A percentile compares a stretch with the other conserved stretches of the same genome.
Evolutionary conservation across 208 protist genomes (phyloP).

Genomic region (Lotmaria passim): DNA sequence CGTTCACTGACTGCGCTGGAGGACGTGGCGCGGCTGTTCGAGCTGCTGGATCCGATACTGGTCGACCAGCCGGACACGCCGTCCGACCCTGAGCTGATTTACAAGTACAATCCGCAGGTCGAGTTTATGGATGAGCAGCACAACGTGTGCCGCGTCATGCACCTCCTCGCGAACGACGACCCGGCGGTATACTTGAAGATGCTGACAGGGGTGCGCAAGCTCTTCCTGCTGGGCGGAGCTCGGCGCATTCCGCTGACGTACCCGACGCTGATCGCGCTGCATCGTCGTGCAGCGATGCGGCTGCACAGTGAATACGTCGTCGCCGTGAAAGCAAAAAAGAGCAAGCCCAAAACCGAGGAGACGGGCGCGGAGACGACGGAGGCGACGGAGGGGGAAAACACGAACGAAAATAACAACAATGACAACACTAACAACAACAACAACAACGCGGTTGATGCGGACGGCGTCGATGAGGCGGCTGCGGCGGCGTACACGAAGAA

Average conservation of each 20-base stretch:
- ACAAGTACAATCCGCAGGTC: constrained; percentile 48
- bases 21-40: constrained; percentile 74
- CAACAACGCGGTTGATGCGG: neutral
- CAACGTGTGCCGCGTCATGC: constrained; percentile 89
- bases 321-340: neutral
- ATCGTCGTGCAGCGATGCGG: constrained; percentile 71
- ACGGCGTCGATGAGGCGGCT: neutral
- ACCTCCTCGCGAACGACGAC: constrained; percentile 87
- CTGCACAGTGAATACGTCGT: constrained; percentile 28
- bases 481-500: constrained; percentile 17
- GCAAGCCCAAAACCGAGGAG: constrained; percentile 1
- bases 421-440: neutral
- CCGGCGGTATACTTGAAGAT: constrained; percentile 88
- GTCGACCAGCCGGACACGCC: constrained; percentile 68
- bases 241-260: constrained; percentile 86
- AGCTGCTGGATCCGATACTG: constrained; percentile 85
- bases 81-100: constrained; percentile 36
- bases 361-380: neutral
- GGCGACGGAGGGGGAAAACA: neutral
- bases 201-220: constrained; percentile 84
- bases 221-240: constrained; percentile 88
- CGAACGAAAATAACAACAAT: neutral
- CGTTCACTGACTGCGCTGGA: constrained; percentile 62
- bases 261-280: constrained; percentile 83
- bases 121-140: constrained; percentile 95